Evolutionary conservation across 2,329 filamentous ascomycete genomes (phyloP).

Genomic region (Cladophialophora carrionii): DNA sequence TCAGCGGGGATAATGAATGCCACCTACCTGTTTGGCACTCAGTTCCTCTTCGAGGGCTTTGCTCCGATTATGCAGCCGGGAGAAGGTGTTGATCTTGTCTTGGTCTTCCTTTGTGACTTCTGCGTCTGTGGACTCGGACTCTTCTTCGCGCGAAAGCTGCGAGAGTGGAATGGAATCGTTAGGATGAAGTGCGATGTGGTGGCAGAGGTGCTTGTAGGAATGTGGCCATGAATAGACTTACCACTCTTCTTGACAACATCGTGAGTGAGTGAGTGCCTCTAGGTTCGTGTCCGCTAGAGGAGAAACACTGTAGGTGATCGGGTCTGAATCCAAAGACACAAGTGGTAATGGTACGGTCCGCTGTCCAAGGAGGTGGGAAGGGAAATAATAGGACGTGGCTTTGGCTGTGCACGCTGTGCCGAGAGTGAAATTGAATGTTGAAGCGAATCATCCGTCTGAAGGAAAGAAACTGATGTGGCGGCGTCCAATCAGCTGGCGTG

Average conservation of each 20-base stretch:
- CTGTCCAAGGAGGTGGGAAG: neutral
- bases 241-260: slow-evolving; percentile 25
- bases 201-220: no score
- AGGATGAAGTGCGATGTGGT: neutral
- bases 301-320: neutral
- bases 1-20: neutral
- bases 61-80: slow-evolving; percentile 86
- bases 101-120: slow-evolving; percentile 96
- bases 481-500: neutral
- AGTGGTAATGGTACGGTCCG: neutral
- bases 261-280: neutral
- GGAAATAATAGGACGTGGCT: neutral
- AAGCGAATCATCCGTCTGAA: neutral
- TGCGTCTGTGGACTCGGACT: slow-evolving; percentile 75
- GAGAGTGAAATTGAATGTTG: neutral
- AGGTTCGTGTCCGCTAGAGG: neutral
- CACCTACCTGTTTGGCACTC: slow-evolving; percentile 72
- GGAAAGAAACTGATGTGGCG: neutral
- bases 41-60: slow-evolving; percentile 77
- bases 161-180: slow-evolving; percentile 1
- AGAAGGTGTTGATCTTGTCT: slow-evolving; percentile 98
- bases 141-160: slow-evolving; percentile 91
- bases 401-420: neutral
- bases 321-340: neutral
- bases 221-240: slow-evolving; percentile 6